These are phyloP conservation scores for Aspergillus sp. DNA, from an alignment of 2,329 filamentous ascomycete species.

Conservation along the genomic window DNA sequence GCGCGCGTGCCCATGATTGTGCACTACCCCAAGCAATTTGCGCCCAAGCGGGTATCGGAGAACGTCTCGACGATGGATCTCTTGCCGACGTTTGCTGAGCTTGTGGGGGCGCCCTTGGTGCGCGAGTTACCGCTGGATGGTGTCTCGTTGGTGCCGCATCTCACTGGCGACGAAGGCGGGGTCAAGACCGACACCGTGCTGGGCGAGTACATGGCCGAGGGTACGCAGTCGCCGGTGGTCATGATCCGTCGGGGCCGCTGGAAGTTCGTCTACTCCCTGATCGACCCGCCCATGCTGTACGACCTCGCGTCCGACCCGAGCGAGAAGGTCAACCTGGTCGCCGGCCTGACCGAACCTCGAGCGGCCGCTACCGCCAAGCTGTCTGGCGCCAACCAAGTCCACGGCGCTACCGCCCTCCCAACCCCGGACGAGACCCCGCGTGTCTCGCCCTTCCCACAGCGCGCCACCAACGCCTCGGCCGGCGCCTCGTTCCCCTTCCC, in stretches of 20 bases:
- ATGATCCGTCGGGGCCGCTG: slow-evolving; percentile 86
- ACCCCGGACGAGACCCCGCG: slow-evolving; percentile 26
- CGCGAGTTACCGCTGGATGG: slow-evolving; percentile 77
- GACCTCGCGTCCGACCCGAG: slow-evolving; percentile 67
- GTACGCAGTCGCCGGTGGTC: slow-evolving; percentile 78
- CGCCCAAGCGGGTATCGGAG: slow-evolving; percentile 65
- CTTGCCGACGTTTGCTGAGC: slow-evolving; percentile 76
- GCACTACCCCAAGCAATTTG: slow-evolving; percentile 67
- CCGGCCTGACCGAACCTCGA: slow-evolving; percentile 22
- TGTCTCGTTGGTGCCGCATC: slow-evolving; percentile 68
- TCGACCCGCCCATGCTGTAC: slow-evolving; percentile 76
- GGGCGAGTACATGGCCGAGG: slow-evolving; percentile 91
- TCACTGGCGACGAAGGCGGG: slow-evolving; percentile 47
- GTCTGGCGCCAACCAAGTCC: slow-evolving; percentile 17
- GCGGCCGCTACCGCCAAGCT: slow-evolving; percentile 37
- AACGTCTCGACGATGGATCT: slow-evolving; percentile 90
- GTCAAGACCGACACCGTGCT: slow-evolving; percentile 70
- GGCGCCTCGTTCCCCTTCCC: slow-evolving; percentile 21
- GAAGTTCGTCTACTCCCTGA: slow-evolving; percentile 85
- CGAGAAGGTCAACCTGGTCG: slow-evolving; percentile 63
- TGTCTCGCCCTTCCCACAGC: slow-evolving; percentile 19
- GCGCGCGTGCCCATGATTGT: slow-evolving; percentile 82
- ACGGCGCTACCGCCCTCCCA: slow-evolving; percentile 16
- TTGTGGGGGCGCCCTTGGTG: slow-evolving; percentile 64
- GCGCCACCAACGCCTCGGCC: slow-evolving; percentile 8